A percentile compares a stretch with the other conserved stretches of the same genome.
phyloP scores from a whole-genome alignment of 2,329 filamentous ascomycete species.

The Akanthomyces lecanii region DNA sequence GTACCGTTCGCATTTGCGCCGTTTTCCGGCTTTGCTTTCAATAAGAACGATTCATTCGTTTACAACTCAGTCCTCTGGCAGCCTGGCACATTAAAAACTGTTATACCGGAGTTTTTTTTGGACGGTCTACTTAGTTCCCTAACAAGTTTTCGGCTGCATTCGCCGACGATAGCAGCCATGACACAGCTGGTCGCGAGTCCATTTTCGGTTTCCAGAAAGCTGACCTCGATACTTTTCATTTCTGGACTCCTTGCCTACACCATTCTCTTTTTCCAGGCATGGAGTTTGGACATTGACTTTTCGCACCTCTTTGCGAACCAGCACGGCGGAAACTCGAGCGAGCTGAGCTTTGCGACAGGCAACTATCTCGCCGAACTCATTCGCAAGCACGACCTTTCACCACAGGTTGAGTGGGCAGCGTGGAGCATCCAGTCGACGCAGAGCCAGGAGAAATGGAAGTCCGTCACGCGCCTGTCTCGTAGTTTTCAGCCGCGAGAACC shows the following conservation, averaged over 20 bases:
- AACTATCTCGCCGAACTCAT: conserved; percentile 3
- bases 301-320: neutral
- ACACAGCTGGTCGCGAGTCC: conserved; percentile 1
- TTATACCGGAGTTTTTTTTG: neutral
- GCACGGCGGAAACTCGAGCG: neutral
- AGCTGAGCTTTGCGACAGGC: neutral
- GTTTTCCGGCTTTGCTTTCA: neutral
- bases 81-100: neutral
- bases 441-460: neutral
- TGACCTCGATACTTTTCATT: neutral
- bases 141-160: neutral
- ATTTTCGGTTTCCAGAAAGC: conserved; percentile 1
- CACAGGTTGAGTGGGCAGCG: conserved; percentile 10
- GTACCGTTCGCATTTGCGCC: neutral
- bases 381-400: neutral
- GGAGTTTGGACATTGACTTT: neutral
- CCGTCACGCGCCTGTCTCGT: neutral
- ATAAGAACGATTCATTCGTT: neutral
- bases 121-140: neutral
- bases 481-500: conserved; percentile 3
- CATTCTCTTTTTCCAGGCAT: neutral
- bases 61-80: neutral
- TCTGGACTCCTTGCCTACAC: neutral
- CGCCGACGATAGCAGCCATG: neutral
- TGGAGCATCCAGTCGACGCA: conserved; percentile 6